Conservation (phyloP, 306 rosid genomes). For the Ziziphus jujuba region DNA sequence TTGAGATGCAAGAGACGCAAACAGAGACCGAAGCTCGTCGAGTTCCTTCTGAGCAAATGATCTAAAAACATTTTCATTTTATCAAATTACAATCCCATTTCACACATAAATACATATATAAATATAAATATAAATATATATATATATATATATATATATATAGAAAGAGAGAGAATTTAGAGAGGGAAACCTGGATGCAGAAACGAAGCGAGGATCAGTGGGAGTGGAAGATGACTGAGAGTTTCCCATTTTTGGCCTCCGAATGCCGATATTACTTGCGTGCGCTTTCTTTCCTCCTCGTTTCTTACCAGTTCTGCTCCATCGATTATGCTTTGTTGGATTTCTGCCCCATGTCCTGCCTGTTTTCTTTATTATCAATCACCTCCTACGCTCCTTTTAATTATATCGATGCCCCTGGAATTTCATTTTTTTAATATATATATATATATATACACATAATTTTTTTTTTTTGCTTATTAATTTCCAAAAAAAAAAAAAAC, state of each 20-base stretch:
- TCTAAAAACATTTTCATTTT: constrained; percentile 40
- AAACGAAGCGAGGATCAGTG: constrained; percentile 46
- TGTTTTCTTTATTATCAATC: too few relatives aligned
- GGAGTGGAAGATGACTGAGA: constrained; percentile 40
- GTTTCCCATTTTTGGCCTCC: constrained; percentile 41
- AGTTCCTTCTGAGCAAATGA: constrained; percentile 68
- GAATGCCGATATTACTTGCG: too few relatives aligned
- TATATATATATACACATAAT: too few relatives aligned
- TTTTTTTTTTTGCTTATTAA: too few relatives aligned
- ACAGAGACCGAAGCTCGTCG: constrained; percentile 55
- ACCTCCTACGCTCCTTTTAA: too few relatives aligned
- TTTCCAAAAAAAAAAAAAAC: too few relatives aligned
- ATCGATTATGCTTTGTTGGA: too few relatives aligned
- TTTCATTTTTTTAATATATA: too few relatives aligned
- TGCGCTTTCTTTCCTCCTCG: neutral
- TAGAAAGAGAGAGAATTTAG: neutral
- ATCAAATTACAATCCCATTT: neutral
- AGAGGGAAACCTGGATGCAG: constrained; percentile 64
- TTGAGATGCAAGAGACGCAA: constrained; percentile 54
- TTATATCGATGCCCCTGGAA: too few relatives aligned
- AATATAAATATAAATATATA: neutral
- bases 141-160: neutral
- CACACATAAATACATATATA: neutral
- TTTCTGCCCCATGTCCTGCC: too few relatives aligned
- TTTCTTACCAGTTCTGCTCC: neutral